Evolutionary conservation across 2,329 filamentous ascomycete species (phyloP).

Genomic region (Colletotrichum tanaceti): DNA sequence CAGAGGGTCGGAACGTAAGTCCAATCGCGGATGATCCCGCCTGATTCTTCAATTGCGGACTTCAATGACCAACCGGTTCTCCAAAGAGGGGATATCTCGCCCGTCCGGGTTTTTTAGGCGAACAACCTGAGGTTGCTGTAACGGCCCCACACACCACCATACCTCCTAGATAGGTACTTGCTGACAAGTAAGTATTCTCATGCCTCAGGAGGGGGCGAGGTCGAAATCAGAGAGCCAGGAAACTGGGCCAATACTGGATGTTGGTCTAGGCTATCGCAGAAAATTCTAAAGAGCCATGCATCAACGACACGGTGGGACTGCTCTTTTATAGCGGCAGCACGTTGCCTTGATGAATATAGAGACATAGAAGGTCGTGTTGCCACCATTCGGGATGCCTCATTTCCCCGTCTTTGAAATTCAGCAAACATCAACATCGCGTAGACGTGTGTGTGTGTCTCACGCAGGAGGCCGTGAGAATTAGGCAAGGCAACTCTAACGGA

Average conservation of each 20-base stretch:
- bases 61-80: background rate
- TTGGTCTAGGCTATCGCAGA: background rate
- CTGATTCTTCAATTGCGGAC: background rate
- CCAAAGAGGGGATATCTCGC: background rate
- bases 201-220: too few relatives aligned
- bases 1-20: background rate
- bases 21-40: conserved; percentile 3
- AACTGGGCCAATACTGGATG: too few relatives aligned
- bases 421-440: background rate
- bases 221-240: too few relatives aligned
- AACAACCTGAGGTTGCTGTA: too few relatives aligned
- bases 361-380: background rate
- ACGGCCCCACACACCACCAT: too few relatives aligned
- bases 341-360: background rate
- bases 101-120: too few relatives aligned
- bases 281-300: background rate
- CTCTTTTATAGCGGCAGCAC: background rate
- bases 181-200: too few relatives aligned
- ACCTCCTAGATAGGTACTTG: too few relatives aligned
- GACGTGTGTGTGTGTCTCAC: background rate
- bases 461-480: background rate
- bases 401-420: background rate
- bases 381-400: background rate
- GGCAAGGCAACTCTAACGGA: background rate
- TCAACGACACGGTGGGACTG: background rate